These are phyloP conservation scores for Lentinula boryana DNA, from an alignment of 768 basidiomycete species.

Conservation along the genomic window DNA sequence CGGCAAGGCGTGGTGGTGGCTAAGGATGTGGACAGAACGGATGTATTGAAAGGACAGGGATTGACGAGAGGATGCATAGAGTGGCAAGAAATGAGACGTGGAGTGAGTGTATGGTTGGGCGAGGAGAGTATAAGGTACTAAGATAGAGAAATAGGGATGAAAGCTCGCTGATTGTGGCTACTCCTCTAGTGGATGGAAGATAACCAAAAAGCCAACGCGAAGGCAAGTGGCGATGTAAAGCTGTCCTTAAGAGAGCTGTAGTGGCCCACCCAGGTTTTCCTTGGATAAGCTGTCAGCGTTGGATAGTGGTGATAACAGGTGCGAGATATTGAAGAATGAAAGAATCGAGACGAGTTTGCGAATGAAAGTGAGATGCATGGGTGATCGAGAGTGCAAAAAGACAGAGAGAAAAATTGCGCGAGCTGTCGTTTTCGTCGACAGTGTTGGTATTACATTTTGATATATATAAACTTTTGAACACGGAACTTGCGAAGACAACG, in stretches of 20 bases:
- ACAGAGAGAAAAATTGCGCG: slow-evolving; percentile 49
- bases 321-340: neutral
- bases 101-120: slow-evolving; percentile 4
- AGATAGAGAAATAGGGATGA: neutral
- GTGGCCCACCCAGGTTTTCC: neutral
- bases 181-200: neutral
- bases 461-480: slow-evolving; percentile 46
- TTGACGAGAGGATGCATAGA: slow-evolving; percentile 48
- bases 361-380: slow-evolving; percentile 64
- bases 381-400: slow-evolving; percentile 51
- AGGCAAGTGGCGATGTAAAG: slow-evolving; percentile 3
- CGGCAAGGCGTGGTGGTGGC: neutral
- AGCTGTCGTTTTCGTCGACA: slow-evolving; percentile 52
- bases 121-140: neutral
- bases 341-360: slow-evolving; percentile 35
- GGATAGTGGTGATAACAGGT: slow-evolving; percentile 33
- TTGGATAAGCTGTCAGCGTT: slow-evolving; percentile 39
- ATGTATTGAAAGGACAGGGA: slow-evolving; percentile 39
- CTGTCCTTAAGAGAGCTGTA: slow-evolving; percentile 8
- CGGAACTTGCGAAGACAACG: slow-evolving; percentile 19
- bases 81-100: slow-evolving; percentile 27
- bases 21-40: slow-evolving; percentile 29
- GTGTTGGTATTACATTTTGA: slow-evolving; percentile 76
- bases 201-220: neutral
- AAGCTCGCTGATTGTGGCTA: neutral